phyloP scores from a whole-genome alignment of 2,329 filamentous ascomycete genomes.

The Lachnellula hyalina region DNA sequence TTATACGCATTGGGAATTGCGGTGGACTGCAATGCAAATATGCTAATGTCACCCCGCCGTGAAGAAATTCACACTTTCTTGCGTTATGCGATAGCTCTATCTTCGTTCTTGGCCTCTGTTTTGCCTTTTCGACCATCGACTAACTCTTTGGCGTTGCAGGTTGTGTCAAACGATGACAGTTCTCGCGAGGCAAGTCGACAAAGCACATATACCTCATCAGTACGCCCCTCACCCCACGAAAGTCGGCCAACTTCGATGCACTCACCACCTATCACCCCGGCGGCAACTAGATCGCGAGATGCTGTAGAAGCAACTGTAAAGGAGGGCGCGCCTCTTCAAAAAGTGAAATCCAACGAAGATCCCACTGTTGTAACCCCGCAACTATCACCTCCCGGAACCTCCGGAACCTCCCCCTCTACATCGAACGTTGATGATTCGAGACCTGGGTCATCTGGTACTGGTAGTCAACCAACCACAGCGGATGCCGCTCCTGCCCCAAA shows the following conservation, averaged over 20 bases:
- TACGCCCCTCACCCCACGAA: slow-evolving; percentile 58
- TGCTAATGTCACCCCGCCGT: no score
- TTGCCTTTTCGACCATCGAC: slow-evolving; percentile 6
- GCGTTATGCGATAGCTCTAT: slow-evolving; percentile 13
- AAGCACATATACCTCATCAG: slow-evolving; percentile 59
- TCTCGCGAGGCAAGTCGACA: slow-evolving; percentile 57
- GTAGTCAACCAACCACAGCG: slow-evolving; percentile 20
- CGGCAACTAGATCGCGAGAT: slow-evolving; percentile 63
- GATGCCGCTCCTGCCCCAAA: slow-evolving; percentile 17
- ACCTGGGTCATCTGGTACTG: slow-evolving; percentile 30
- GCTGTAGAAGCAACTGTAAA: slow-evolving; percentile 28
- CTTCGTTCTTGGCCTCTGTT: slow-evolving; percentile 10
- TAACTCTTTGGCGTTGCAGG: slow-evolving; percentile 36
- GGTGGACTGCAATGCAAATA: no score
- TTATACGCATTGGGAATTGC: slow-evolving; percentile 12
- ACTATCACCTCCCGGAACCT: slow-evolving; percentile 53
- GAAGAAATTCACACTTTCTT: slow-evolving; percentile 14
- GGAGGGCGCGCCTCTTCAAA: slow-evolving; percentile 31
- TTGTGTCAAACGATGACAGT: slow-evolving; percentile 53
- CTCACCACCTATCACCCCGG: slow-evolving; percentile 84
- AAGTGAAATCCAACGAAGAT: slow-evolving; percentile 34
- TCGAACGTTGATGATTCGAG: slow-evolving; percentile 26
- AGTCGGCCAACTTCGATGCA: slow-evolving; percentile 67
- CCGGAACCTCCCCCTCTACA: slow-evolving; percentile 41
- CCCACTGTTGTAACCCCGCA: slow-evolving; percentile 62